Percentiles rank a stretch among this genome's conserved stretches.
These are phyloP conservation scores for Dendrobium chrysotoxum DNA, from an alignment of 106 monocot species.

Conservation along the genomic window DNA sequence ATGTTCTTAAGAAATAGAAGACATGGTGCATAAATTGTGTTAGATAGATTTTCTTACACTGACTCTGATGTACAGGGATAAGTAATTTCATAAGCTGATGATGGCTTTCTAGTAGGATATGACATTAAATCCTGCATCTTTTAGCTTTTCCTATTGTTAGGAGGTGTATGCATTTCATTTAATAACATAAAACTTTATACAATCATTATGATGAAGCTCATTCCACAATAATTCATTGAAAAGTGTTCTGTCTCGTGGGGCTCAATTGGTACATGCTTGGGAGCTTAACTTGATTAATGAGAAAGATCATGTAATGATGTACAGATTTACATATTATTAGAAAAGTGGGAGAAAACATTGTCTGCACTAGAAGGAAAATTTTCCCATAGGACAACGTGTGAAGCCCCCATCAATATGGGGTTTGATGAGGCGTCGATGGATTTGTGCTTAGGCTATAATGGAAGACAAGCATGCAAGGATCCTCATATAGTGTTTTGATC, in stretches of 20 bases:
- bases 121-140: neutral
- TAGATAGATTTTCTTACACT: neutral
- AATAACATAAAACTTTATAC: no score
- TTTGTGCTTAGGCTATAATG: neutral
- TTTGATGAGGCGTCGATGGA: no score
- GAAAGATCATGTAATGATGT: no score
- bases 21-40: neutral
- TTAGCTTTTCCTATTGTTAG: neutral
- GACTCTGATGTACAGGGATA: neutral
- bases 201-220: no score
- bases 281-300: no score
- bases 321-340: no score
- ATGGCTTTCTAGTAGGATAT: neutral
- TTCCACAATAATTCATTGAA: no score
- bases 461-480: neutral
- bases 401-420: neutral
- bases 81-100: neutral
- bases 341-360: neutral
- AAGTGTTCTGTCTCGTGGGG: neutral
- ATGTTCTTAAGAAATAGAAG: neutral
- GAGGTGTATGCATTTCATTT: no score
- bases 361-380: neutral
- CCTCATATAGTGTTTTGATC: neutral
- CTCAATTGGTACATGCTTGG: no score
- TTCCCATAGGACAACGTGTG: neutral